Base-by-base conservation (phyloP, 2,329 filamentous ascomycete species). In the Colletotrichum destructivum region DNA sequence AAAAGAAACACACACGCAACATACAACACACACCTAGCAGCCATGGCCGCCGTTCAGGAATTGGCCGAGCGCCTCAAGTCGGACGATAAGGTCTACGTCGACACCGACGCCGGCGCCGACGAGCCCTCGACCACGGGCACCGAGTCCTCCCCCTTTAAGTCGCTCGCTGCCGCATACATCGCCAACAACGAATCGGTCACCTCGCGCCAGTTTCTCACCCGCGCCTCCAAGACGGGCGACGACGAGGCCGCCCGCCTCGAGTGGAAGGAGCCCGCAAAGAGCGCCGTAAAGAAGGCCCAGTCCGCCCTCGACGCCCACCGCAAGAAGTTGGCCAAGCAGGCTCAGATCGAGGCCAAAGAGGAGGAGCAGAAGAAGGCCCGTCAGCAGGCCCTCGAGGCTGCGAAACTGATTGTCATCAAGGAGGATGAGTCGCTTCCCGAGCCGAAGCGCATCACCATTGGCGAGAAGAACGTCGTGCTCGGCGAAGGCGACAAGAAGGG, bases 221-320 rank as follows among this genome's bases (percentile, higher is more conserved):
- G 92, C 80, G 92, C 93, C 76, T 92, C 90, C 40, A 85, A 88
- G 72, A 91, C 89, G 60, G 90, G 89, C 35, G 91, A 90, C 73
- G 93, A 94, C 77, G 87, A 88, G 74, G 86, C 87, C 65, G 88
- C 87, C 65, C 88, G 90, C 75, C 82, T 92, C 74, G 88, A 90
- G 76, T 98, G 92, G 93, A 96, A 95, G 84, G 91, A 92, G 66
- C 92, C 91, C 23, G 92, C 93, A 72, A 97, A 96, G 86, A 93
- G 92, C 72, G 94, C 94, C 26, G 82, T 94, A 79, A 98, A 97
- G 87, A 97, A 97, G 84, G 93, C 92, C 4, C 90, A 90, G 84
- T 91, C 91, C 81, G 90, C 91, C 74, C 90, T 90, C 75, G 93
- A 94, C 75, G 87, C 88, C 74, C 90, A 94, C 82, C 93, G 94